phyloP scores from a whole-genome alignment of 2,329 filamentous ascomycete species.

The Lecanosticta acicola region DNA sequence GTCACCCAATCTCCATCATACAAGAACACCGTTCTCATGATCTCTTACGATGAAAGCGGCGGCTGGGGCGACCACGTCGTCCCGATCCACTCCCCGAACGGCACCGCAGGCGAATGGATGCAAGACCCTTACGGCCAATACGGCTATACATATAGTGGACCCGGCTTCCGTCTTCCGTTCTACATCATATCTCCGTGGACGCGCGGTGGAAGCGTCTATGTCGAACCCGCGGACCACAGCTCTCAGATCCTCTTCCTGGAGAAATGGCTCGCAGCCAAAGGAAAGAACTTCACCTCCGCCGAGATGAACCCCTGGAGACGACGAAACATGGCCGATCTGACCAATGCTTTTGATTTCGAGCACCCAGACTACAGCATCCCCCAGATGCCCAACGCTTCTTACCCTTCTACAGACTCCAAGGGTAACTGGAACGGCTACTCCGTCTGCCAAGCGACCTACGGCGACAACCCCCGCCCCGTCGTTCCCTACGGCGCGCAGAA shows the following conservation, averaged over 20 bases:
- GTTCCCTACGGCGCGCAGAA: slow-evolving; percentile 46
- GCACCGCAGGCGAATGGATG: slow-evolving; percentile 53
- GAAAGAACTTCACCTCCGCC: slow-evolving; percentile 38
- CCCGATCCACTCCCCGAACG: slow-evolving; percentile 47
- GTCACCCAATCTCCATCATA: slow-evolving; percentile 48
- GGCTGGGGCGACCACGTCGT: slow-evolving; percentile 52
- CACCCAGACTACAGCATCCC: slow-evolving; percentile 48
- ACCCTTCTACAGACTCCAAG: slow-evolving; percentile 38
- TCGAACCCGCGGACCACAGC: slow-evolving; percentile 51
- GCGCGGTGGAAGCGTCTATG: slow-evolving; percentile 49
- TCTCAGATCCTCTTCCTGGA: slow-evolving; percentile 53
- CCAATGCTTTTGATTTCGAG: slow-evolving; percentile 44
- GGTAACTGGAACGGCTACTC: slow-evolving; percentile 45
- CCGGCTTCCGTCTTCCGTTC: slow-evolving; percentile 49
- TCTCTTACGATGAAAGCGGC: slow-evolving; percentile 50
- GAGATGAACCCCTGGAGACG: slow-evolving; percentile 46
- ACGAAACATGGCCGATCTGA: slow-evolving; percentile 45
- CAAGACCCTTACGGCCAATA: slow-evolving; percentile 41
- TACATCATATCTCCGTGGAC: slow-evolving; percentile 55
- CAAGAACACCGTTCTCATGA: slow-evolving; percentile 45
- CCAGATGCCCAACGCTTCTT: slow-evolving; percentile 39
- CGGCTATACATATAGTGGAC: slow-evolving; percentile 42
- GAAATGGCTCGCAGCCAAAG: slow-evolving; percentile 44
- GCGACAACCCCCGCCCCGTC: slow-evolving; percentile 33
- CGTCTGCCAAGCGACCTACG: slow-evolving; percentile 40